A percentile compares a stretch with the other conserved stretches of the same genome.
Evolutionary conservation across 371 early-diverging fungal species (phyloP).

Genomic region (Mucor circinelloides): DNA sequence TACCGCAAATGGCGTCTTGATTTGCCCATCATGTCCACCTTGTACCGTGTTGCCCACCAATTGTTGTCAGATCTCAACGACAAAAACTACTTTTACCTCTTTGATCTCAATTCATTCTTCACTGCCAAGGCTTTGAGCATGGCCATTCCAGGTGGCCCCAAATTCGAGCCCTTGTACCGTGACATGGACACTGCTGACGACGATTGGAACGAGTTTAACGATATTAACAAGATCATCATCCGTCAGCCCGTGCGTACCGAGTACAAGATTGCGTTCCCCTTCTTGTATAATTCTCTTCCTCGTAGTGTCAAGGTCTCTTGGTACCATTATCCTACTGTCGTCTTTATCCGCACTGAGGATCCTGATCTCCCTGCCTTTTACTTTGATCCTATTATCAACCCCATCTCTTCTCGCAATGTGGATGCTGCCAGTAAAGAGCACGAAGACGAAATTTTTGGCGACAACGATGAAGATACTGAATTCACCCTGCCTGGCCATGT

Average conservation of each 20-base stretch:
- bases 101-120: conserved; percentile 92
- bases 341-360: conserved; percentile 89
- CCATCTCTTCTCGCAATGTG: conserved; percentile 85
- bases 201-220: conserved; percentile 99
- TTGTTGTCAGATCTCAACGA: conserved; percentile 92
- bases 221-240: conserved; percentile 98
- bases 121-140: conserved; percentile 97
- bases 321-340: conserved; percentile 94
- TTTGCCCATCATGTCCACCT: conserved; percentile 91
- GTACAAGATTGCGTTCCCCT: conserved; percentile 98
- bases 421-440: conserved; percentile 56
- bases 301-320: conserved; percentile 89
- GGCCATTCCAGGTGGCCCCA: conserved; percentile 99
- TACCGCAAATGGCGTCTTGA: conserved; percentile 93
- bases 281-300: conserved; percentile 95
- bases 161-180: conserved; percentile 95
- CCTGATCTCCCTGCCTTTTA: conserved; percentile 97
- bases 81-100: conserved; percentile 96
- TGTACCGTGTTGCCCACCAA: conserved; percentile 93
- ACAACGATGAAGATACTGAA: conserved; percentile 68
- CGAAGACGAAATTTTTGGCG: conserved; percentile 89
- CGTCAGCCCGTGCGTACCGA: conserved; percentile 97
- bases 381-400: conserved; percentile 96
- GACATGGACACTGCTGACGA: conserved; percentile 96
- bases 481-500: conserved; percentile 84